Evolutionary conservation across 176 grass and related monocot genomes (phyloP), one percentile per base, ranked within the genome.

Genomic region (Aegilops tauschii): DNA sequence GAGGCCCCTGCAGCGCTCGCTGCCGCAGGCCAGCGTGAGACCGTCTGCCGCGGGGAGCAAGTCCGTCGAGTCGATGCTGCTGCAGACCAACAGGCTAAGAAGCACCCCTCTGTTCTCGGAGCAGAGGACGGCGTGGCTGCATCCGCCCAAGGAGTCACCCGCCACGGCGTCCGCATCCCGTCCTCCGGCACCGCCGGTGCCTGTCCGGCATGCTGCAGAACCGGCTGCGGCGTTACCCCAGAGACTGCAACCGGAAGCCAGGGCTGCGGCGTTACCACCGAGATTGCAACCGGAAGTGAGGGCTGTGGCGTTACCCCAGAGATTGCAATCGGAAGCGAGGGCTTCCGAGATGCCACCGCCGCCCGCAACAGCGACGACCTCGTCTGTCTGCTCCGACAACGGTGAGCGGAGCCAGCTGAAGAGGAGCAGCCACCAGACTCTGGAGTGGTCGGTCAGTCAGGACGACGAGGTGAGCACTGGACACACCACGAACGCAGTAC

Each of bases 51-150:
- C 70, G 37, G 30, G 32, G 18, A 80, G 34, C 81, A 16, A 64
- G 76, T 77, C 47, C 36, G 76, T 91, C 49, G 89, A 88, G 50
- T 91, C 76, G 27, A 80, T 76, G 49, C 76, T 54, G 20, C 45
- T 84, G 49, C 85, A 91, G 89, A 65, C 77, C 49, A 88, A 37
- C 85, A 69, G 81, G 49, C 82, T 91, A 3, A 40, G 85, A 9
- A 67, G 5, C 82, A 91, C 89, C 8, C 89, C 89, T 2, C 65
- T 91, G 8, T 91, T 91, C 89, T 88, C 85, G 1, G 85, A 88
- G 45, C 89, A 91, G 81, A 84, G 89, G 76, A 91, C 87, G 85
- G 89, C 89, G 12, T 91, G 89, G 89, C 69, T 91, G 29, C 89
- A 91, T 61, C 77, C 81, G 85, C 81, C 85, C 36, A 87, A 73